Evolutionary conservation across 176 grass and related monocot species (phyloP).

Genomic region (Phoenix dactylifera): DNA sequence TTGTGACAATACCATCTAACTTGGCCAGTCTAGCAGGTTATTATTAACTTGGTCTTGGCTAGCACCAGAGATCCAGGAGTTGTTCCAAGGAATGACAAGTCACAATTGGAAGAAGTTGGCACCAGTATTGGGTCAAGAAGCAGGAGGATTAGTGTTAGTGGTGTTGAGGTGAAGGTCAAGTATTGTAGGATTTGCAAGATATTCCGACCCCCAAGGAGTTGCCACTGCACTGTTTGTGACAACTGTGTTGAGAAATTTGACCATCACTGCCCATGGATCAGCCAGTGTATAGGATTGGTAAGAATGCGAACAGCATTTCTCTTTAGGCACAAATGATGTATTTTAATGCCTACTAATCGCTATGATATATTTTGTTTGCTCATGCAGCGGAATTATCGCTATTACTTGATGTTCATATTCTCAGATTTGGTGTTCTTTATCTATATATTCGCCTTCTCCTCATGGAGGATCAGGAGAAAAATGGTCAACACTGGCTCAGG

Average conservation of each 20-base stretch:
- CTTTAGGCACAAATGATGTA: too few species aligned
- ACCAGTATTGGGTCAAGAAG: neutral
- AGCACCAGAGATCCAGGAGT: conserved; percentile 54
- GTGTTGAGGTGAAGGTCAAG: conserved; percentile 27
- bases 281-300: conserved; percentile 67
- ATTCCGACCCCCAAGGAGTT: conserved; percentile 38
- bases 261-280: conserved; percentile 60
- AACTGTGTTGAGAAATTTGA: conserved; percentile 64
- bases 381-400: conserved; percentile 46
- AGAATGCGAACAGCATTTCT: neutral
- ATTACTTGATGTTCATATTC: conserved; percentile 39
- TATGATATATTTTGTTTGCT: neutral
- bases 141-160: conserved; percentile 18
- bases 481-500: neutral
- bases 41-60: conserved; percentile 30
- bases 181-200: conserved; percentile 48
- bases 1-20: too few species aligned
- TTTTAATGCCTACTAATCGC: too few species aligned
- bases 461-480: conserved; percentile 28
- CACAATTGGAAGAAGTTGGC: conserved; percentile 9
- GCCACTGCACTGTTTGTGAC: conserved; percentile 53
- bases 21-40: conserved; percentile 18
- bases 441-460: conserved; percentile 27
- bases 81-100: conserved; percentile 25
- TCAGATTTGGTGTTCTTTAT: conserved; percentile 30